Base-by-base conservation (phyloP, 352 stramenopile species). In the Phytopythium cucurbitacearum region DNA sequence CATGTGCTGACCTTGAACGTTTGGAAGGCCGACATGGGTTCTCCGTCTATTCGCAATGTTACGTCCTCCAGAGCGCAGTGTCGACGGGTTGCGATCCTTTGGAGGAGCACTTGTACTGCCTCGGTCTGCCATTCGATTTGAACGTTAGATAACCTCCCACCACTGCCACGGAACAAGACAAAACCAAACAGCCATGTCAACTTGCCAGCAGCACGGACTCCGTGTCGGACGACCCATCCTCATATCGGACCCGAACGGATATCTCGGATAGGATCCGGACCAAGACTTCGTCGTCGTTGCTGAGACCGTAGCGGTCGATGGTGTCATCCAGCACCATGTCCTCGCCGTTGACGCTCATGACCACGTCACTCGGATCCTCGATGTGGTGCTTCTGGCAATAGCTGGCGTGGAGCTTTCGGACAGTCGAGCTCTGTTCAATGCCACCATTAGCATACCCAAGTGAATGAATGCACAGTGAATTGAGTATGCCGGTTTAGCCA, bases 351-450 rank as follows among this genome's bases (percentile, higher is more conserved):
- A 79, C 62, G 28, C 64, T 77, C 64, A 91, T 74, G 39, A 66
- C 51, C 11, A 91, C 76, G 53, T 87, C 70, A 12, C 77, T 56
- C 0, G 64, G 54, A 36, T 76, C 69, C 0, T 44, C 28, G 13
- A 91, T 84, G 39, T 59, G 54, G 51, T 89, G 80, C 10, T 76
- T 77, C 40, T 73, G 71, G 60, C 80, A 91, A 48, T 85, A 91
- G 15, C 71, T 80, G 0, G 65, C 50, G 38, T 76, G 77, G 1
- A 91, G 66, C 58, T 89, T 91, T 21, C 83, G 64, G 9, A 89
- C 55, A 8, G 67, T 78, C 13, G 67, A 69, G 7, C 47, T 70
- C 77, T 91, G 34, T 2, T 16, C 3, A 32, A 4, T 11, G 5
- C n/a, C 11, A 55, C 2, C 21, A 28, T 28, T 2, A 33, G 41